Base-by-base conservation (phyloP, 345 rosid genomes). In the Gossypium mustelinum region DNA sequence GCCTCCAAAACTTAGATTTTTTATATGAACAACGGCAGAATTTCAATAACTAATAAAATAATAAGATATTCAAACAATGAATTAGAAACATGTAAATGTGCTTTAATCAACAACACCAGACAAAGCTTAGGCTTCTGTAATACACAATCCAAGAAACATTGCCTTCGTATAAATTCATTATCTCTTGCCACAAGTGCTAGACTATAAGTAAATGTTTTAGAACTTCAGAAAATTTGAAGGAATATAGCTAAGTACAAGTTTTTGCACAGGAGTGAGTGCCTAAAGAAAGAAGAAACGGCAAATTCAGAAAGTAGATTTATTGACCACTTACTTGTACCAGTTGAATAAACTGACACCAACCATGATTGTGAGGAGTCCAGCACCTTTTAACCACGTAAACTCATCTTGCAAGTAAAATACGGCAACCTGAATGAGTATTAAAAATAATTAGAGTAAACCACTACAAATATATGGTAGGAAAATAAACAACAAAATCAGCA, bases 321-420 rank as follows among this genome's bases (percentile, higher is more conserved):
- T 8, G 12, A 58, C 66, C 43, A 91, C 99, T 93, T 90, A 95
- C 99, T 93, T 95, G 96, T 87, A 95, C 98, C 93, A 93, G 77
- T 95, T 95, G 88, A 93, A 95, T 74, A 95, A 86, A 84, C 97
- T 77, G 78, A 95, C 98, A 51, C 98, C 98, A 69, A 86, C 59
- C 92, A 95, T 92, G 55, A 95, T 95, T 39, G 86, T 87, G 76
- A 86, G 27, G 62, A 95, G 98, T 68, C 99, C 99, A 71, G 79
- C 71, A 64, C 97, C 99, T 86, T 93, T 95, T 70, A 95, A 83
- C 99, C 94, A 91, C 18, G 97, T 93, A 81, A 95, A 95, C 63
- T 92, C 86, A 58, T 95, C 99, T 34, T 93, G 97, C 82, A 95
- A 95, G 78, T 95, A 95, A 81, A 95, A 90, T 57, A 95, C 99